A percentile compares a stretch with the other conserved stretches of the same genome.
phyloP scores from a whole-genome alignment of 192 early-diverging fungal species.

The Backusella westeae region DNA sequence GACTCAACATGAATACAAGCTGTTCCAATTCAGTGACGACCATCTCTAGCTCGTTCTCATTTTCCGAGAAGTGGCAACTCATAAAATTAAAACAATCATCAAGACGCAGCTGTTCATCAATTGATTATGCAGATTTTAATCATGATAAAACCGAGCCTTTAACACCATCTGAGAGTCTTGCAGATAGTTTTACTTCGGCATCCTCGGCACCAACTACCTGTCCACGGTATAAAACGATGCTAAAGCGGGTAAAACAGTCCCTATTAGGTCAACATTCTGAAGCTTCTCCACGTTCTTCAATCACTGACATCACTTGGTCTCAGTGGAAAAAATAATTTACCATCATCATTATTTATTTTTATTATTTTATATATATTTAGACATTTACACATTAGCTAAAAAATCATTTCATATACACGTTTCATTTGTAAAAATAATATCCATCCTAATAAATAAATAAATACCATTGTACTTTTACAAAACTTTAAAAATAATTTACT shows the following conservation, averaged over 20 bases:
- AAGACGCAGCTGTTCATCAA: neutral
- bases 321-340: slow-evolving; percentile 3
- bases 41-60: slow-evolving; percentile 1
- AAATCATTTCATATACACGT: neutral
- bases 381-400: neutral
- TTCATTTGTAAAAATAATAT: neutral
- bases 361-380: neutral
- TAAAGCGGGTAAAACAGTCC: slow-evolving; percentile 9
- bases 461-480: neutral
- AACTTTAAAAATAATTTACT: neutral
- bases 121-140: slow-evolving; percentile 6
- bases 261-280: slow-evolving; percentile 2
- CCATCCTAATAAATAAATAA: neutral
- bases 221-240: slow-evolving; percentile 9
- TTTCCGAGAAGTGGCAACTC: neutral
- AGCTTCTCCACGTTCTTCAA: neutral
- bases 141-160: neutral
- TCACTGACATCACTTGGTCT: neutral
- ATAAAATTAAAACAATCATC: slow-evolving; percentile 9
- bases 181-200: neutral
- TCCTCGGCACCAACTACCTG: neutral
- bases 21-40: neutral
- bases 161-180: neutral
- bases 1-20: neutral
- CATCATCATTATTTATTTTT: neutral